Evolutionary conservation across 78 protist species (phyloP), one percentile per base, ranked within the genome.

Genomic region (Planoprotostelium fungivorum): DNA sequence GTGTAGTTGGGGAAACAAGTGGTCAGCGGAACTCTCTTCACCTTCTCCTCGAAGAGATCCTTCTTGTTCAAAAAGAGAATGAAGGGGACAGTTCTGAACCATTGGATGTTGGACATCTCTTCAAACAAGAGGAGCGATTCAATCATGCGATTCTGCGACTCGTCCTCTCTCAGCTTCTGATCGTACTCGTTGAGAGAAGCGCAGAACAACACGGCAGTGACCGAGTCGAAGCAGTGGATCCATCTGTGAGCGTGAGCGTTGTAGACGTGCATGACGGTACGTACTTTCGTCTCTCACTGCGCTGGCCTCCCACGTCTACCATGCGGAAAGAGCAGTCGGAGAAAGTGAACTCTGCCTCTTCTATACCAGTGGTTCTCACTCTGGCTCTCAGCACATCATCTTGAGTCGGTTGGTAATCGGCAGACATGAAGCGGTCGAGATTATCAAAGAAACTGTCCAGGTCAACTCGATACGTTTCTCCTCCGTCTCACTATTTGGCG

Each of bases 261-360:
- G 73, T 51, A 51, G 5, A 51, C 73, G 16, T 25, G 16, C 5
- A 51, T 5, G 88, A 63, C 92, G 96, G 83, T 90, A 88, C 96
- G 93, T 90, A 51, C 92, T 97, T 97, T 36, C 92, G 87, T 38
- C 98, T 86, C 93, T 97, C 97, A 85, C 90, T 91, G 35, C 97
- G 87, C 93, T 97, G 98, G 35, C 98, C 98, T 84, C 98, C 98
- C n/a, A 97, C 97, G 88, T 97, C 98, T 35, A 91, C 91, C 94
- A 97, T 94, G 89, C 86, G 51, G 87, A 93, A 94, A 51, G 89
- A 36, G 85, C 37, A 63, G 84, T 86, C 91, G 35, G 86, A 88
- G 87, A 94, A 87, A 5, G 37, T 83, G 85, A 96, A 96, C 38
- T 89, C 90, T 34, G 90, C 86, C 85, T 93, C 96, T 63, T 90